Base-by-base conservation (phyloP, 345 rosid species). In the Heritiera fomes region DNA sequence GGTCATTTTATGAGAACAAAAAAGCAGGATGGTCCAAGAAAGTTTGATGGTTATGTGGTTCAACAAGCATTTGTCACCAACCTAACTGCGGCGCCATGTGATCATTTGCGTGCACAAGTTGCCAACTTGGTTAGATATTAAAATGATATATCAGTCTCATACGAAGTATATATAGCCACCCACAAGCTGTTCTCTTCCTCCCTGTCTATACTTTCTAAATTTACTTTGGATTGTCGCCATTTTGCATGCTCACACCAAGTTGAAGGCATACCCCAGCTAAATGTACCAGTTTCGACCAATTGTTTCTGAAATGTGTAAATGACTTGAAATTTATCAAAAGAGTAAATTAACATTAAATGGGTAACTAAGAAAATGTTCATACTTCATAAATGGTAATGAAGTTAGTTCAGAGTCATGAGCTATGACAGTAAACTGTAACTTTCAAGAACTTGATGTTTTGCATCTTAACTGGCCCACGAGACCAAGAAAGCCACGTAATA, bases 21-120 rank as follows among this genome's bases (percentile, higher is more conserved):
- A 18, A 38, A 9, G 56, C 14, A 47, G 50, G 32, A 52, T 80
- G 80, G 78, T 78, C 79, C 79, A 13, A 58, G 63, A 1, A 15
- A 55, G 28, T 17, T 23, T 32, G 28, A 75, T 71, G 64, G 5
- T 14, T 83, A 47, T 18, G 78, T 72, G 73, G 78, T 18, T 53
- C 52, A 50, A 38, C 53, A 17, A 18, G 80, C 61, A 40, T 34
- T 20, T 41, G 50, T 71, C 64, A 65, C 53, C 23, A 28, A 76
- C 76, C 74, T 75, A 61, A 75, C 73, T 62, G 62, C 45, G 43
- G 55, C 18, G 72, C 78, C 76, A 38, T 63, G 77, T 79, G 81
- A 66, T 50, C 18, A 55, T 30, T 49, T 55, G 62, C 41, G 59
- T 60, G 62, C 28, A n/a, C 76, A 77, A 71, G 49, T 81, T 79